Conservation (phyloP, 768 basidiomycete genomes). For the Kwoniella bestiolae region DNA sequence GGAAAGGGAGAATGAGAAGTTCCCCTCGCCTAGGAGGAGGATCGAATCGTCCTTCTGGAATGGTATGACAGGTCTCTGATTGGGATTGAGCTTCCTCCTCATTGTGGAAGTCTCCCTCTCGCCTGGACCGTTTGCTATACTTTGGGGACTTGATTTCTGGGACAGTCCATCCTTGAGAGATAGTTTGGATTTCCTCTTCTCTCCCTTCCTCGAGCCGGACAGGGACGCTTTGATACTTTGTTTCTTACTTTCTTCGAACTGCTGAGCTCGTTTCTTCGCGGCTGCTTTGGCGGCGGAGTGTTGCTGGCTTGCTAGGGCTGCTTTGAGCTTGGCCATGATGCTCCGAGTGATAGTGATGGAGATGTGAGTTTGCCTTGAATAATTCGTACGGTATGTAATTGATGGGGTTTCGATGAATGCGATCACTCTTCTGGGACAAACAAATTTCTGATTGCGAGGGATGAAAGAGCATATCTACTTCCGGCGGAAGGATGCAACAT, state of each 20-base stretch:
- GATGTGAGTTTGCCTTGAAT: no score
- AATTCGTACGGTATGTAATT: no score
- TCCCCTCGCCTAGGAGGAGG: constrained; percentile 80
- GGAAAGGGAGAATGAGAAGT: constrained; percentile 87
- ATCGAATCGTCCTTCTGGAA: constrained; percentile 56
- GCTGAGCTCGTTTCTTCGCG: constrained; percentile 21
- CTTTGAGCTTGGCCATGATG: constrained; percentile 32
- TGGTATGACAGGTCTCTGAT: constrained; percentile 32
- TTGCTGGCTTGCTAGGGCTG: constrained; percentile 27
- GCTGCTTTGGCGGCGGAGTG: constrained; percentile 17
- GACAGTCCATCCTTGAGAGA: not conserved
- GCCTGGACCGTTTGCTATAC: not conserved
- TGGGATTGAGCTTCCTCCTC: constrained; percentile 17
- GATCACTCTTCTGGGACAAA: no score
- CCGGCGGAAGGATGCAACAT: no score
- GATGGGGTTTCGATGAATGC: no score
- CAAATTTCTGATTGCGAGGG: no score
- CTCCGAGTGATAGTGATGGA: no score
- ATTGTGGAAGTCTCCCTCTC: not conserved
- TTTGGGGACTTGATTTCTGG: not conserved
- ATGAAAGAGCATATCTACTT: no score
- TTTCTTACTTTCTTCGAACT: constrained; percentile 24
- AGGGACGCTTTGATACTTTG: constrained; percentile 25
- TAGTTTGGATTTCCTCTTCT: constrained; percentile 13
- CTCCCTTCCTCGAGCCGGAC: constrained; percentile 28